These are phyloP conservation scores for Prunus kanzakura DNA, from an alignment of 306 rosid species.

Conservation along the genomic window DNA sequence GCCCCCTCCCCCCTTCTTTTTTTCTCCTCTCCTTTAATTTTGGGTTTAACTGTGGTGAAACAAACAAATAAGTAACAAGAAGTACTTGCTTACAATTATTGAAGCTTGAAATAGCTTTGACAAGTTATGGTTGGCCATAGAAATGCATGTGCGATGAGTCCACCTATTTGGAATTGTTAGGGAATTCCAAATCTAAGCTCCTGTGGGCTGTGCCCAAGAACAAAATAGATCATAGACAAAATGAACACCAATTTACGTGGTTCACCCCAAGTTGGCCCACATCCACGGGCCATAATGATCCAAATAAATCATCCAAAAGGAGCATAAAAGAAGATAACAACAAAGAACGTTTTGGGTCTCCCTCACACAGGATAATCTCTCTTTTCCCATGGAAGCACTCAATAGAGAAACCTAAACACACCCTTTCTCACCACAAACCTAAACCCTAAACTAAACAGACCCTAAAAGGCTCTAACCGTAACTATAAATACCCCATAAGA, in stretches of 20 bases:
- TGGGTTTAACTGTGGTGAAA: neutral
- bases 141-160: neutral
- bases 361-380: neutral
- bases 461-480: no score
- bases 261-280: neutral
- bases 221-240: neutral
- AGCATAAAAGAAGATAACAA: neutral
- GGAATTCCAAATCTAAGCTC: neutral
- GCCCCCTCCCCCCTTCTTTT: no score
- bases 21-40: neutral
- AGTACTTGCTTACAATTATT: neutral
- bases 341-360: neutral
- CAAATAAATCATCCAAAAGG: neutral
- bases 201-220: neutral
- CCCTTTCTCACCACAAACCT: neutral
- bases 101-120: neutral
- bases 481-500: neutral
- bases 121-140: neutral
- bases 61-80: neutral
- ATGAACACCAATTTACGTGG: neutral
- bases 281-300: neutral
- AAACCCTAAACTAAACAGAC: no score
- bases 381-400: neutral
- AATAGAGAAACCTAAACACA: neutral
- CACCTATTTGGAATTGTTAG: neutral